Evolutionary conservation across 441 rosid species (phyloP).

Genomic region (Manihot esculenta): DNA sequence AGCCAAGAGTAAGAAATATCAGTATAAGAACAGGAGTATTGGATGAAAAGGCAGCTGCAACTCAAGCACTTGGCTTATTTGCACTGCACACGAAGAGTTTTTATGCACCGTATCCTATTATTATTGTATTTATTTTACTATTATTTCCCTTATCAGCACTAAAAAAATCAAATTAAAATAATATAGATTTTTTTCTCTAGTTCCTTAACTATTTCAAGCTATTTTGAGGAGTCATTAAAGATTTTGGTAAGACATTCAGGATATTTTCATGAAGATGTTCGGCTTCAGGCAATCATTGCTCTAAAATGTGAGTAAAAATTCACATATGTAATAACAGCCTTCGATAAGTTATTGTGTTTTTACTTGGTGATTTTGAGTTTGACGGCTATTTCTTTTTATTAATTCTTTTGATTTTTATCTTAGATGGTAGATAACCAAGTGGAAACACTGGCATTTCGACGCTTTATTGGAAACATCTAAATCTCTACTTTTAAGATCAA

Average conservation of each 20-base stretch:
- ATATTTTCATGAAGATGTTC: conserved; percentile 99
- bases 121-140: background rate
- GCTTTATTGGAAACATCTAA: background rate
- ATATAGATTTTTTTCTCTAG: background rate
- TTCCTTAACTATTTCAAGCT: conserved; percentile 67
- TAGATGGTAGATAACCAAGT: background rate
- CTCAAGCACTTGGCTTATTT: conserved; percentile 97
- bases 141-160: background rate
- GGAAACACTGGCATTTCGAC: background rate
- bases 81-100: conserved; percentile 82
- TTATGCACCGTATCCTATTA: conserved; percentile 83
- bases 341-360: background rate
- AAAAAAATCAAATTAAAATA: background rate
- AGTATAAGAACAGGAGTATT: conserved; percentile 96
- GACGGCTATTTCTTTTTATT: background rate
- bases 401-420: background rate
- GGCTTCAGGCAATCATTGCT: conserved; percentile 87
- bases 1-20: conserved; percentile 91
- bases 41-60: conserved; percentile 99
- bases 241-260: conserved; percentile 81
- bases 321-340: background rate
- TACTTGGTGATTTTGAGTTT: background rate
- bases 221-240: conserved; percentile 84
- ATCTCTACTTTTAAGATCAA: too few relatives aligned
- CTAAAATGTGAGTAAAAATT: conserved; percentile 67